Percentiles rank a stretch among this genome's conserved stretches.
Evolutionary conservation across 192 early-diverging fungal species (phyloP).

Genomic region (Podila verticillata): DNA sequence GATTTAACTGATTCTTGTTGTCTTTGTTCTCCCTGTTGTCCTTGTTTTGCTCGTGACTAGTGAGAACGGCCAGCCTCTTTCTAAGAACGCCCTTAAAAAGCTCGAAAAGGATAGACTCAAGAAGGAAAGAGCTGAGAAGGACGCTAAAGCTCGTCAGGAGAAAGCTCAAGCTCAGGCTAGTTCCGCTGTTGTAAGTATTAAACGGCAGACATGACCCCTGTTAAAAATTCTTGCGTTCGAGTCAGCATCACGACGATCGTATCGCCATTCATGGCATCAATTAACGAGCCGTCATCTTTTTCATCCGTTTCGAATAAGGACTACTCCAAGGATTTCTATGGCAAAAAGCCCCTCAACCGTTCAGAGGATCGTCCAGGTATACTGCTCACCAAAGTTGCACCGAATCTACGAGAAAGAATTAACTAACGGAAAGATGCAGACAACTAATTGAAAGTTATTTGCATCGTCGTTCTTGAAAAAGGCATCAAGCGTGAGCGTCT

Average conservation of each 20-base stretch:
- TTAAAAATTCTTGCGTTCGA: too few species aligned
- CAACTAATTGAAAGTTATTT: not conserved
- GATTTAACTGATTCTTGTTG: not conserved
- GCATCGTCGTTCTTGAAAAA: slow-evolving; percentile 16
- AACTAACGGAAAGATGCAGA: not conserved
- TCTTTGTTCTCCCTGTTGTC: not conserved
- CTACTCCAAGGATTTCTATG: slow-evolving; percentile 86
- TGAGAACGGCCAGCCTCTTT: slow-evolving; percentile 90
- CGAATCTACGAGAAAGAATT: not conserved
- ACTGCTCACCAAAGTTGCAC: not conserved
- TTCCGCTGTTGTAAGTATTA: slow-evolving; percentile 22
- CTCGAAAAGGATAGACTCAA: slow-evolving; percentile 91
- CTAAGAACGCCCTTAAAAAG: slow-evolving; percentile 95
- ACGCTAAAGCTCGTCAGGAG: slow-evolving; percentile 77
- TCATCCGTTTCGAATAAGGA: slow-evolving; percentile 59
- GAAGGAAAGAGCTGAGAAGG: slow-evolving; percentile 74
- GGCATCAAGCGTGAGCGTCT: slow-evolving; percentile 73
- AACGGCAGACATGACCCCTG: too few species aligned
- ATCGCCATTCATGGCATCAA: not conserved
- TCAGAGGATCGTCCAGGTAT: slow-evolving; percentile 79
- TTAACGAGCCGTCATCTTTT: not conserved
- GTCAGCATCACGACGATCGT: too few species aligned
- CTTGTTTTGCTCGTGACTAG: not conserved
- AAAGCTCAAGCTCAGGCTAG: slow-evolving; percentile 63
- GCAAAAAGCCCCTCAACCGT: slow-evolving; percentile 87